Percentiles rank a stretch among this genome's conserved stretches.
These are phyloP conservation scores for Rhytidiadelphus loreus DNA, from an alignment of 225 moss, liverwort and hornwort genomes.

Conservation along the genomic window DNA sequence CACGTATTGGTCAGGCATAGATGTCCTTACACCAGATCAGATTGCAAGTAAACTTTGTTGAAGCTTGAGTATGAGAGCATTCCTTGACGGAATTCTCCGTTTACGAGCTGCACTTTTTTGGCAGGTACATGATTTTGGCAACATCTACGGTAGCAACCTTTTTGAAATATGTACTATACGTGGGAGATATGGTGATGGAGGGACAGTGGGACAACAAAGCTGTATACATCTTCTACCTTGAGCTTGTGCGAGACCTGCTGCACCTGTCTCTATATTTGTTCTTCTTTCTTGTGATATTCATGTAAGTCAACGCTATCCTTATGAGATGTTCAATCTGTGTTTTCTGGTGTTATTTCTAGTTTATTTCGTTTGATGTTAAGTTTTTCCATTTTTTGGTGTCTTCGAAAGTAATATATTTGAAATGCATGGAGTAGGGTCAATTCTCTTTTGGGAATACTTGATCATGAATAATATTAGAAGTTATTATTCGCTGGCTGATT, in stretches of 20 bases:
- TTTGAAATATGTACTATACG: slow-evolving; percentile 71
- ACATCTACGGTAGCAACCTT: slow-evolving; percentile 62
- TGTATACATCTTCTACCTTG: slow-evolving; percentile 80
- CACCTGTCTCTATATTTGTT: slow-evolving; percentile 78
- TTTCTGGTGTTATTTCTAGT: not conserved
- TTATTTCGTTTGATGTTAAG: not conserved
- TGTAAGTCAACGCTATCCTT: slow-evolving; percentile 42
- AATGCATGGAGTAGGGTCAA: not conserved
- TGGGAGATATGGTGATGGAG: slow-evolving; percentile 71
- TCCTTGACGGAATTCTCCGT: not conserved
- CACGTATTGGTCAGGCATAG: not conserved
- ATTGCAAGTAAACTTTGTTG: not conserved
- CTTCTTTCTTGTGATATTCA: slow-evolving; percentile 82
- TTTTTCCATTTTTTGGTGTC: not conserved
- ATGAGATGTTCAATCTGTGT: not conserved
- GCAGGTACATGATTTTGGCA: slow-evolving; percentile 71
- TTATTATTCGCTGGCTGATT: not conserved
- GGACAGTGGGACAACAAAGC: slow-evolving; percentile 77
- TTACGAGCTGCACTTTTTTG: not conserved
- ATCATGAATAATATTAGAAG: not conserved
- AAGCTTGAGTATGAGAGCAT: not conserved
- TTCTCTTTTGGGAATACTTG: not conserved
- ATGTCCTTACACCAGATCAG: not conserved
- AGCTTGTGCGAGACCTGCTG: slow-evolving; percentile 84
- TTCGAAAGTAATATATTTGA: not conserved